Conservation (phyloP, 345 rosid species). For the Erysimum cheiranthoides region DNA sequence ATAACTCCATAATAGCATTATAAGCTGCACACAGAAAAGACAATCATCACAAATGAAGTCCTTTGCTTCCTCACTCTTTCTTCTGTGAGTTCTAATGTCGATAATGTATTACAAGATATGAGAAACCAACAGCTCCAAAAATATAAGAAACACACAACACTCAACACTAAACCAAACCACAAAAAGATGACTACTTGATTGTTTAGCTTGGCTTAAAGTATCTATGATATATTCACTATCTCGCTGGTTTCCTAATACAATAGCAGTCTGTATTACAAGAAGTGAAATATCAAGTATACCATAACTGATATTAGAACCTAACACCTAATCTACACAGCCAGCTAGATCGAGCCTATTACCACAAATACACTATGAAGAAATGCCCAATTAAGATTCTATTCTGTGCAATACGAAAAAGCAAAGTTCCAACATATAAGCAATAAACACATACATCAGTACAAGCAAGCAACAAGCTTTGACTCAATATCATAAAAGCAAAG, state of each 20-base stretch:
- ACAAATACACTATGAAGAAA: neutral
- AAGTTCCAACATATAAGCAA: neutral
- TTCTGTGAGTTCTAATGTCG: neutral
- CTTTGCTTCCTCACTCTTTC: neutral
- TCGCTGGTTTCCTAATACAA: neutral
- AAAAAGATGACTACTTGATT: slow-evolving; percentile 10
- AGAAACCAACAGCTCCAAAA: neutral
- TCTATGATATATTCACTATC: neutral
- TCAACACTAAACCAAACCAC: neutral
- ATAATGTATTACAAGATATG: neutral
- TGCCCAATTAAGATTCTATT: neutral
- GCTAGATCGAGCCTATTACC: neutral
- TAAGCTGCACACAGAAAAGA: slow-evolving; percentile 58
- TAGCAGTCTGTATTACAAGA: neutral
- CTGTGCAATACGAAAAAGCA: neutral
- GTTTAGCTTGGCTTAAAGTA: neutral
- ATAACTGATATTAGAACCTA: neutral
- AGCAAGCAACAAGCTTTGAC: slow-evolving; percentile 20
- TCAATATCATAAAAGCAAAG: neutral
- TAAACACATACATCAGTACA: slow-evolving; percentile 8
- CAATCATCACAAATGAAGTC: neutral
- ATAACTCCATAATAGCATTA: slow-evolving; percentile 81
- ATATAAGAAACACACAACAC: slow-evolving; percentile 16
- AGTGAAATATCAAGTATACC: neutral
- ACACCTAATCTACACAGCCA: neutral